phyloP scores from a whole-genome alignment of 2,329 filamentous ascomycete genomes.

The Microdochium trichocladiopsis region DNA sequence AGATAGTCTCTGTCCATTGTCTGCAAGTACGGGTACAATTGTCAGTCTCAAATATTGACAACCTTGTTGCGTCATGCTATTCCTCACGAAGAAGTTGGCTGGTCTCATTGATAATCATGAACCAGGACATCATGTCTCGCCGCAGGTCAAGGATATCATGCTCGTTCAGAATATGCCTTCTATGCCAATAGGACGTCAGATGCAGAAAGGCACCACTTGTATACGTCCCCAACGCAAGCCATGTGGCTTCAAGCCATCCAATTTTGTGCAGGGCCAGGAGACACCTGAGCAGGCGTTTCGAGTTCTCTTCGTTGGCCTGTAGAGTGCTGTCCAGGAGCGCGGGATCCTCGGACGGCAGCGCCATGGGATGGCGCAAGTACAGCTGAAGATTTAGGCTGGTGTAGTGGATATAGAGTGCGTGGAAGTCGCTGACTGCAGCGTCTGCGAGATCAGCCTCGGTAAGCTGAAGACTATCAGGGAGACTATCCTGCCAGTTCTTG shows the following conservation, averaged over 20 bases:
- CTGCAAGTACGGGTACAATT: constrained; percentile 6
- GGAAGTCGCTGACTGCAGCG: constrained; percentile 35
- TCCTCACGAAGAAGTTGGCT: constrained; percentile 60
- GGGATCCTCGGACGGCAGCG: constrained; percentile 46
- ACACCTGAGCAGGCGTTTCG: constrained; percentile 55
- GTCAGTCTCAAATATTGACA: neutral
- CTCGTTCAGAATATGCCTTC: constrained; percentile 50
- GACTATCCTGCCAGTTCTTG: constrained; percentile 51
- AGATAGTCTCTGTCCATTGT: neutral
- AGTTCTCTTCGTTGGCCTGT: constrained; percentile 58
- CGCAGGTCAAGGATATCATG: constrained; percentile 54
- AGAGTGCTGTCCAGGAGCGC: constrained; percentile 54
- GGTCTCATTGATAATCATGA: constrained; percentile 60
- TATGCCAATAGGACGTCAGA: constrained; percentile 62
- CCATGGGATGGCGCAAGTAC: constrained; percentile 54
- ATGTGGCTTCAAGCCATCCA: constrained; percentile 69
- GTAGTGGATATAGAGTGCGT: constrained; percentile 44
- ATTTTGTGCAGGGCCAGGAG: constrained; percentile 53
- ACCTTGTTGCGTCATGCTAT: no score
- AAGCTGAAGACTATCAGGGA: constrained; percentile 53
- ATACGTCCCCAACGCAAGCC: constrained; percentile 68
- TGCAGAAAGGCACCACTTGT: constrained; percentile 67
- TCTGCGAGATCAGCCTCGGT: constrained; percentile 32
- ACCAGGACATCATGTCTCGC: constrained; percentile 63
- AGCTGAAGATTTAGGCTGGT: constrained; percentile 52